Evolutionary conservation across 2,329 filamentous ascomycete genomes (phyloP).

Genomic region (Aspergillus neoniger): DNA sequence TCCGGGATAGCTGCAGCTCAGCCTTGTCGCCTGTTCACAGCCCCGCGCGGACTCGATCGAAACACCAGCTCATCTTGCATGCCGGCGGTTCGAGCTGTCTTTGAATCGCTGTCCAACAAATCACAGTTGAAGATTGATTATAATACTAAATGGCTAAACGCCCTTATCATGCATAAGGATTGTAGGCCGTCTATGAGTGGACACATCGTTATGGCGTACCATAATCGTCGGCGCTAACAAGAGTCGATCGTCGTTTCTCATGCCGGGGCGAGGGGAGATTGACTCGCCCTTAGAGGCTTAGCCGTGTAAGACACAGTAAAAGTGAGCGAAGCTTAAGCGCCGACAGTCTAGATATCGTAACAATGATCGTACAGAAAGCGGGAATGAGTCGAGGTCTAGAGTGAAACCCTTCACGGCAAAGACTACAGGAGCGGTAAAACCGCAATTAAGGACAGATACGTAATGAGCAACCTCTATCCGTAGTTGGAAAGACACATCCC

Average conservation of each 20-base stretch:
- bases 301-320: not conserved
- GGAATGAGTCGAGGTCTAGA: not conserved
- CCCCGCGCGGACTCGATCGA: slow-evolving; percentile 1
- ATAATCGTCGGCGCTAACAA: not conserved
- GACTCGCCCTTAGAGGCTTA: not conserved
- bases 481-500: not conserved
- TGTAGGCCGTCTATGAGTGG: not conserved
- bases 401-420: not conserved
- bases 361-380: not conserved
- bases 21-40: slow-evolving; percentile 13
- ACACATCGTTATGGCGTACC: not conserved
- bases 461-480: no score
- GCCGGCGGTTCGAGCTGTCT: not conserved
- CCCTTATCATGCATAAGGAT: not conserved
- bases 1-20: slow-evolving; percentile 1
- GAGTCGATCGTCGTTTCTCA: not conserved
- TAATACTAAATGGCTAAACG: not conserved
- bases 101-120: not conserved
- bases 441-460: not conserved
- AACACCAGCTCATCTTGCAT: slow-evolving; percentile 1
- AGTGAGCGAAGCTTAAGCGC: not conserved
- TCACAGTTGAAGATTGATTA: not conserved
- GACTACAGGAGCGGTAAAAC: not conserved
- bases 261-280: not conserved
- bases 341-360: not conserved